Conservation (phyloP, 2,329 filamentous ascomycete species). For the Botrytis sinoallii region DNA sequence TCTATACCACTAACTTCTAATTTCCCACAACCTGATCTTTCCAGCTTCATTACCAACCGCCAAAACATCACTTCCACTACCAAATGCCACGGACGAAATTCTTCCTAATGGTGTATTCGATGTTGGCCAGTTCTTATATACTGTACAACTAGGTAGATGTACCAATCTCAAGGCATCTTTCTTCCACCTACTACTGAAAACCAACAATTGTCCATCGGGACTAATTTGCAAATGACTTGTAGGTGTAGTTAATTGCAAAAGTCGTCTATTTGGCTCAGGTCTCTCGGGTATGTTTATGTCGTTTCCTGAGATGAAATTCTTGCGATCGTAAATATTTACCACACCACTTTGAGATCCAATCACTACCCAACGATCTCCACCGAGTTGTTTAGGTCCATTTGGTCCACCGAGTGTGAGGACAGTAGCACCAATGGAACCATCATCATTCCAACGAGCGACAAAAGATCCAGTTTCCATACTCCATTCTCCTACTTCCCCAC, state of each 20-base stretch:
- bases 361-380: conserved; percentile 84
- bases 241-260: conserved; percentile 86
- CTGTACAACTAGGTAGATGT: conserved; percentile 86
- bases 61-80: conserved; percentile 63
- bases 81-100: conserved; percentile 72
- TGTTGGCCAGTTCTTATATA: conserved; percentile 97
- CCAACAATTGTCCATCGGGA: conserved; percentile 84
- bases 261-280: conserved; percentile 68
- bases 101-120: conserved; percentile 82
- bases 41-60: conserved; percentile 87
- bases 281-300: conserved; percentile 56
- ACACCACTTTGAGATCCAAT: conserved; percentile 84
- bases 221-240: conserved; percentile 78
- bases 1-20: conserved; percentile 53
- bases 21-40: conserved; percentile 88
- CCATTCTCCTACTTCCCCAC: conserved; percentile 90
- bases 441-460: conserved; percentile 81
- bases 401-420: conserved; percentile 75
- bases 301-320: conserved; percentile 40
- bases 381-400: conserved; percentile 56
- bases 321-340: conserved; percentile 88
- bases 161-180: conserved; percentile 83
- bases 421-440: conserved; percentile 83
- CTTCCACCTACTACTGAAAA: conserved; percentile 83
- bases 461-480: conserved; percentile 66